These are phyloP conservation scores for Platismatia glauca DNA, from an alignment of 495 filamentous ascomycete genomes.

Conservation along the genomic window DNA sequence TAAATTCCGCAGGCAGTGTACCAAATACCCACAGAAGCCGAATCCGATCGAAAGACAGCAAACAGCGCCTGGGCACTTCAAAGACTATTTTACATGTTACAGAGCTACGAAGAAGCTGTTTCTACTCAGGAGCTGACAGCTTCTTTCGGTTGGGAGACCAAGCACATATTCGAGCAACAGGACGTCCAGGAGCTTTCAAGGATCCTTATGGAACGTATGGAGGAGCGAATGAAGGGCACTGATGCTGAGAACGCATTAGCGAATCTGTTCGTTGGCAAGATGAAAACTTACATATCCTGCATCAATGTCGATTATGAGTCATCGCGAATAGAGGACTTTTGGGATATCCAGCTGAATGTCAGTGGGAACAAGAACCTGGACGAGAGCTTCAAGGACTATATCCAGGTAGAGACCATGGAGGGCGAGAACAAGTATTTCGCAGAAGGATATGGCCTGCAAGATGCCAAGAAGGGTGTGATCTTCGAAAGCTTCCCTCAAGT, in stretches of 20 bases:
- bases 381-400: constrained; percentile 92
- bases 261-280: constrained; percentile 88
- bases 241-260: constrained; percentile 85
- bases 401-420: constrained; percentile 90
- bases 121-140: constrained; percentile 85
- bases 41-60: constrained; percentile 51
- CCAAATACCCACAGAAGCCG: constrained; percentile 82
- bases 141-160: constrained; percentile 96
- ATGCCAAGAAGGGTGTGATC: constrained; percentile 95
- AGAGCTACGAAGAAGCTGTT: constrained; percentile 72
- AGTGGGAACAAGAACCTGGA: constrained; percentile 85
- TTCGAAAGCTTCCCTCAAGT: constrained; percentile 95
- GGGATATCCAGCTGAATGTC: constrained; percentile 97
- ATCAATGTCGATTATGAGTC: constrained; percentile 98
- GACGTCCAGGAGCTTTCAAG: constrained; percentile 95
- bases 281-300: constrained; percentile 97
- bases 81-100: constrained; percentile 86
- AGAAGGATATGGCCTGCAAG: constrained; percentile 81
- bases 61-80: constrained; percentile 94
- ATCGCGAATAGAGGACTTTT: constrained; percentile 90
- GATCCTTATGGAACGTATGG: constrained; percentile 93
- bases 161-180: constrained; percentile 98
- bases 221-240: constrained; percentile 96
- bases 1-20: constrained; percentile 67
- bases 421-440: constrained; percentile 98